Evolutionary conservation across 805 yeast genomes (phyloP).

Genomic region (Schizosaccharomyces cryophilus): DNA sequence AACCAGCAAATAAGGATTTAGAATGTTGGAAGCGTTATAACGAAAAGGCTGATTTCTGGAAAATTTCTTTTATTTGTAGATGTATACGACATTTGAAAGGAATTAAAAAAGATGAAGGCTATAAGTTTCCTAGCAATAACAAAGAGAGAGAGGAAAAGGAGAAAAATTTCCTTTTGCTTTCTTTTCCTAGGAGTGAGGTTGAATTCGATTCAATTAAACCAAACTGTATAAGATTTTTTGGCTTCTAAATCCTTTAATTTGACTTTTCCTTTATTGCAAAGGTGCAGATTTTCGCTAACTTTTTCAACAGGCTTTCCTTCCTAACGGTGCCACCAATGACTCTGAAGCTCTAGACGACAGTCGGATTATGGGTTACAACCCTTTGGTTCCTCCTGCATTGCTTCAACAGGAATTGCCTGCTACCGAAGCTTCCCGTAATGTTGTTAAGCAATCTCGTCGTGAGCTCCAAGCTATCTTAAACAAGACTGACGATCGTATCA

Average conservation of each 20-base stretch:
- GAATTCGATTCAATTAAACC: too few species aligned
- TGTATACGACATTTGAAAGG: too few species aligned
- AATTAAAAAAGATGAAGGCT: too few species aligned
- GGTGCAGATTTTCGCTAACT: not conserved
- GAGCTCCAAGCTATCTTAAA: not conserved
- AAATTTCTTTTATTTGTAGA: too few species aligned
- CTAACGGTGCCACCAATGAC: not conserved
- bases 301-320: not conserved
- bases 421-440: not conserved
- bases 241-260: not conserved
- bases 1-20: too few species aligned
- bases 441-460: not conserved
- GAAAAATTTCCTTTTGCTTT: too few species aligned
- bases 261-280: not conserved
- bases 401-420: constrained; percentile 58
- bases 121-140: too few species aligned
- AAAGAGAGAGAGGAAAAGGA: too few species aligned
- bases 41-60: too few species aligned
- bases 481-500: constrained; percentile 15
- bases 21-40: too few species aligned
- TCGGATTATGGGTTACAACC: constrained; percentile 63
- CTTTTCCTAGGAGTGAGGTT: too few species aligned
- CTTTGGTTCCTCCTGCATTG: constrained; percentile 76
- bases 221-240: too few species aligned
- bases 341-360: constrained; percentile 20